Evolutionary conservation across 345 rosid species (phyloP).

Genomic region (Angophora floribunda): DNA sequence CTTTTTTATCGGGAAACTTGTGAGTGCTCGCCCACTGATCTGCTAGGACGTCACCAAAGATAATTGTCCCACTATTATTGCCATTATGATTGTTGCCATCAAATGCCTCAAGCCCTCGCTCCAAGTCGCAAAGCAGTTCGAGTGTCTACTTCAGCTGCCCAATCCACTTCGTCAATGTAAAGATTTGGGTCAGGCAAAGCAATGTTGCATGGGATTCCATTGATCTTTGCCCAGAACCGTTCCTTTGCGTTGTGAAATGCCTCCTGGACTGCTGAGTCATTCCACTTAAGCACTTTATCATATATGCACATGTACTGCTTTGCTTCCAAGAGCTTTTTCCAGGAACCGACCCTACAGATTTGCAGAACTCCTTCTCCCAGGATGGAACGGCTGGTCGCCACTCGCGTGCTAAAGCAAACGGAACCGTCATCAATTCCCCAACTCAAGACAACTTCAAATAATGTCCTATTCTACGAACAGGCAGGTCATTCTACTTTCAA

Average conservation of each 20-base stretch:
- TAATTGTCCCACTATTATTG: conserved; percentile 25
- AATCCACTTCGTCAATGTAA: conserved; percentile 32
- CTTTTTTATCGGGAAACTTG: not conserved
- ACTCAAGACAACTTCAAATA: not conserved
- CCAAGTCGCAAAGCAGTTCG: conserved; percentile 24
- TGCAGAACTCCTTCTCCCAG: conserved; percentile 8
- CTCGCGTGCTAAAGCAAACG: not conserved
- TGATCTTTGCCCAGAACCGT: conserved; percentile 30
- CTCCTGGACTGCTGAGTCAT: conserved; percentile 38
- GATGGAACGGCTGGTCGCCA: conserved; percentile 2
- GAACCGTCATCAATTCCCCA: not conserved
- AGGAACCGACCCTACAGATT: not conserved
- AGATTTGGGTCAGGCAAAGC: conserved; percentile 26
- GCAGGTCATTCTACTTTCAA: not conserved
- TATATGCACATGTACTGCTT: not conserved
- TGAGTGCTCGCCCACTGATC: not conserved
- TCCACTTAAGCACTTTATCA: conserved; percentile 18
- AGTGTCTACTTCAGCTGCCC: conserved; percentile 25
- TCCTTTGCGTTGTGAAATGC: conserved; percentile 38
- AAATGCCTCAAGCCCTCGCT: not conserved
- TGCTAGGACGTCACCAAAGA: conserved; percentile 1
- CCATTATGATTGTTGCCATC: not conserved
- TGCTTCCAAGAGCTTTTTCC: not conserved
- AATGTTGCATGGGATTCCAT: conserved; percentile 18
- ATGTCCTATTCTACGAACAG: not conserved